These are phyloP conservation scores for Carex littledalei DNA, from an alignment of 176 grass and related monocot species.

Conservation along the genomic window DNA sequence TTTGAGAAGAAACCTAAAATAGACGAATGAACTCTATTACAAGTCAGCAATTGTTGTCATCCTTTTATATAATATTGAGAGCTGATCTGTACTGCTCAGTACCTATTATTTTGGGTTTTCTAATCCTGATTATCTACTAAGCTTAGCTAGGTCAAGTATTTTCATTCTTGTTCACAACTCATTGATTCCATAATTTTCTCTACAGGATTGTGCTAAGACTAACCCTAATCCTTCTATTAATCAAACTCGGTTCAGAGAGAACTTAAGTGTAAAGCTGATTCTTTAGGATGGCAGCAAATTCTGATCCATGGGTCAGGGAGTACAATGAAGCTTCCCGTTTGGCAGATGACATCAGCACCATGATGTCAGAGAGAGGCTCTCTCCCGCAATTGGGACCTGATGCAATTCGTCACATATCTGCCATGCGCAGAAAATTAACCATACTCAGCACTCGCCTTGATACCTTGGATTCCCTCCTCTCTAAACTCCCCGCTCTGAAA, in stretches of 20 bases:
- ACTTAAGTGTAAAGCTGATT: neutral
- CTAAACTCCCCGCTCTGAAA: slow-evolving; percentile 43
- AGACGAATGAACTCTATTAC: neutral
- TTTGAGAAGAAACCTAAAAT: neutral
- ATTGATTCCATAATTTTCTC: neutral
- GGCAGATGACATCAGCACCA: slow-evolving; percentile 26
- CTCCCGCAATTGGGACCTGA: slow-evolving; percentile 38
- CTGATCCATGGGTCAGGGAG: slow-evolving; percentile 50
- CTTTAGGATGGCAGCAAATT: slow-evolving; percentile 10
- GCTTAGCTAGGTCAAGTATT: neutral
- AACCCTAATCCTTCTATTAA: neutral
- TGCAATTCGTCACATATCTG: slow-evolving; percentile 35
- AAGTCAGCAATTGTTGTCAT: neutral
- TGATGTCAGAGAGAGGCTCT: slow-evolving; percentile 40
- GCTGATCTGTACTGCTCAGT: neutral
- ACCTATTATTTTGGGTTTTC: slow-evolving; percentile 2
- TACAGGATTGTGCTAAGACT: neutral
- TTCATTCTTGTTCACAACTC: neutral
- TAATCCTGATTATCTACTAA: neutral
- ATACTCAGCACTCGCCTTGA: slow-evolving; percentile 55
- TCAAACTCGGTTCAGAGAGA: neutral
- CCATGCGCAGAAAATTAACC: slow-evolving; percentile 52
- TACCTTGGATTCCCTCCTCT: slow-evolving; percentile 39
- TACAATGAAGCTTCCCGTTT: slow-evolving; percentile 48
- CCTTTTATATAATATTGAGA: neutral